These are phyloP conservation scores for Cladosporium velox DNA, from an alignment of 2,329 filamentous ascomycete genomes.

Conservation along the genomic window DNA sequence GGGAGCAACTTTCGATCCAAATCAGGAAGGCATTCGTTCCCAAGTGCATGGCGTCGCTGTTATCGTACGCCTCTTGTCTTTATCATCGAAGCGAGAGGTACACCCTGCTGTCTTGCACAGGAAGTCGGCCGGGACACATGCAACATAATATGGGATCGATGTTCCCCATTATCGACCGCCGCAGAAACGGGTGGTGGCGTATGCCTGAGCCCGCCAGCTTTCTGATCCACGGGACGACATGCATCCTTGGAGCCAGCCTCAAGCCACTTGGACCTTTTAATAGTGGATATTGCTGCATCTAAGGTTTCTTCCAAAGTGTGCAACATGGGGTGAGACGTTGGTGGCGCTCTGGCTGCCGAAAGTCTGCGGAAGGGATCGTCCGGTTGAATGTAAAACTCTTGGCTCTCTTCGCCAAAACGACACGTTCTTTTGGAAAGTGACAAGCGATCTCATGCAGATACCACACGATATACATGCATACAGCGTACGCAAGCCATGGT, in stretches of 20 bases:
- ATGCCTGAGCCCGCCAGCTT: neutral
- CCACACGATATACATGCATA: neutral
- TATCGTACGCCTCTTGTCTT: neutral
- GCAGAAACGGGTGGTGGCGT: neutral
- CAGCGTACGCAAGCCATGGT: too few species aligned
- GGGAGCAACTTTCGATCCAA: neutral
- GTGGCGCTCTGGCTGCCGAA: conserved; percentile 5
- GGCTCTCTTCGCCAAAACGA: neutral
- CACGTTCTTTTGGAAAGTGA: neutral
- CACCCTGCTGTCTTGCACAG: neutral
- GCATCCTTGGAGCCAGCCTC: neutral
- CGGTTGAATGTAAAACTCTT: conserved; percentile 6
- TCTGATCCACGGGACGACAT: neutral
- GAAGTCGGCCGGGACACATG: neutral
- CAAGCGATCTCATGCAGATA: neutral
- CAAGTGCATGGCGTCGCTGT: neutral
- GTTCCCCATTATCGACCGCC: neutral
- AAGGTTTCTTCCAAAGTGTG: conserved; percentile 10
- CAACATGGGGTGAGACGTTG: conserved; percentile 11
- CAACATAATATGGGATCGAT: neutral
- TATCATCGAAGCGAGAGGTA: neutral
- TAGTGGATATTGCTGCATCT: neutral
- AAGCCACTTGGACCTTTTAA: neutral
- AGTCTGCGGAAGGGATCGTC: neutral
- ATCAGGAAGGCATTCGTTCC: neutral